Evolutionary conservation across 2,329 filamentous ascomycete genomes (phyloP), one percentile per base, ranked within the genome.

Genomic region (Penicillium nordicum): DNA sequence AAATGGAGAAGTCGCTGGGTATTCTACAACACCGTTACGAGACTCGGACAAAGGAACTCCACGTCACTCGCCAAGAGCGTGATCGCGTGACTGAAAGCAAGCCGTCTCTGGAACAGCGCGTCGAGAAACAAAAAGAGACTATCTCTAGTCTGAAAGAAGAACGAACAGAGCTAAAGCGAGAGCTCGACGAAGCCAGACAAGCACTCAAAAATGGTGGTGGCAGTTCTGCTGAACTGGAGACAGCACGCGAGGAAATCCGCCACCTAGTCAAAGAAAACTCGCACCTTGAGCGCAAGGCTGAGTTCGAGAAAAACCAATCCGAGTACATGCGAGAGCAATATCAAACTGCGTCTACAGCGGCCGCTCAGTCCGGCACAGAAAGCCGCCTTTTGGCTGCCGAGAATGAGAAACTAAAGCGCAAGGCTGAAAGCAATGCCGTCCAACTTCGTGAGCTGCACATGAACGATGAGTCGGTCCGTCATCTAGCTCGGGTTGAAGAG

Each of bases 281-380:
- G 10, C 64, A 63, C 21, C 63, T 78, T 16, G 68, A 74, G 53
- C 70, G 69, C 42, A 74, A 72, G 45, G 67, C 74, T 2, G 72
- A 78, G 11, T 77, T 73, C 49, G 76, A 74, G 46, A 69, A 67
- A 42, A 74, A 74, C 10, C 77, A 78, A 57, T 70, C 75, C 8
- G 77, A 79, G 45, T 79, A 79, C 57, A 77, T 73, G 6, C 73
- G 77, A 38, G 69, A 74, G 55, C 76, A 79, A 62, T 80, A 79
- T 51, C 78, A 79, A 58, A 76, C 71, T 30, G 77, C 76, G 11
- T 79, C 77, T 7, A 76, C 67, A 6, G 69, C 70, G 9, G 78
- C 76, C 1, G 75, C 74, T 21, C 75, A 78, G 44, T 69, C 74
- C 8, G 71, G 67, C 7, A 72, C 66, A 42, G 74, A 79, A 58